Evolutionary conservation across 495 filamentous ascomycete genomes (phyloP).

Genomic region (Talaromyces ruber): DNA sequence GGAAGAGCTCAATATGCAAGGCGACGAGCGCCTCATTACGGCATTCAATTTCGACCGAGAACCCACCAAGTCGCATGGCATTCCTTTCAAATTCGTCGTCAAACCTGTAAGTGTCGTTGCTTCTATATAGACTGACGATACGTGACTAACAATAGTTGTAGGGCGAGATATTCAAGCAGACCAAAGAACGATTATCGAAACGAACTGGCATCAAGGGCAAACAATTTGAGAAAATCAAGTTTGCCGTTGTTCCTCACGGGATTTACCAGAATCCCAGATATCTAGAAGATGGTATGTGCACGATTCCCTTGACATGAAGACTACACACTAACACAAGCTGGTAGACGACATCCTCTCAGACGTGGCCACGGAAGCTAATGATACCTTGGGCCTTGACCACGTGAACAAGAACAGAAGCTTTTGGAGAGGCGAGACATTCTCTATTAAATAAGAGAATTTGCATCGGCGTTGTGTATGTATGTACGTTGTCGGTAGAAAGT

Average conservation of each 20-base stretch:
- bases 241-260: constrained; percentile 67
- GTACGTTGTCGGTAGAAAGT: neutral
- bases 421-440: constrained; percentile 57
- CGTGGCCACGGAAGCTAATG: constrained; percentile 57
- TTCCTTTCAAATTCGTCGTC: constrained; percentile 86
- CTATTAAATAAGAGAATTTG: constrained; percentile 45
- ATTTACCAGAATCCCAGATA: constrained; percentile 69
- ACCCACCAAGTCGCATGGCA: constrained; percentile 63
- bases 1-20: constrained; percentile 59
- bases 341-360: constrained; percentile 80
- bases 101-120: constrained; percentile 54
- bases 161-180: constrained; percentile 83
- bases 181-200: constrained; percentile 81
- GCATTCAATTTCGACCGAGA: constrained; percentile 92
- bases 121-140: neutral
- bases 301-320: neutral
- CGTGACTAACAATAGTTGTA: constrained; percentile 25
- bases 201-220: constrained; percentile 94
- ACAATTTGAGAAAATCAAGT: constrained; percentile 97
- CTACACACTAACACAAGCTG: constrained; percentile 12
- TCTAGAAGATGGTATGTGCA: constrained; percentile 74
- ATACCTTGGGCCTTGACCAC: constrained; percentile 85
- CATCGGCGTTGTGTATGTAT: neutral
- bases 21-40: constrained; percentile 54
- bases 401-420: constrained; percentile 59